A percentile compares a stretch with the other conserved stretches of the same genome.
phyloP scores from a whole-genome alignment of 1,284 basidiomycete genomes.

The Fistulina hepatica region DNA sequence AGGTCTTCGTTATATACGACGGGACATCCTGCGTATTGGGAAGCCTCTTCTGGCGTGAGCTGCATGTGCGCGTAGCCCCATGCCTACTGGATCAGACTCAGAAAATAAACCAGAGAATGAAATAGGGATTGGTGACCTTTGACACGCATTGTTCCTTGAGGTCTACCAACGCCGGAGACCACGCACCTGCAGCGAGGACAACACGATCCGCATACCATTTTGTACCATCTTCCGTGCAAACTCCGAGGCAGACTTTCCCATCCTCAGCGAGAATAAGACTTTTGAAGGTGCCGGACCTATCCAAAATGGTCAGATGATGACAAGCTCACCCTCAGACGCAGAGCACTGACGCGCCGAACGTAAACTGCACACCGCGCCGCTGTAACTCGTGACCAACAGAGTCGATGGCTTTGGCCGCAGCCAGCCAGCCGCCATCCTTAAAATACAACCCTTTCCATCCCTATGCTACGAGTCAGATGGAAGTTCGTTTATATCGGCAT shows the following conservation, averaged over 20 bases:
- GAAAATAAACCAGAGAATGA: not conserved
- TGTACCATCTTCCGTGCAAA: slow-evolving; percentile 10
- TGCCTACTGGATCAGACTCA: not conserved
- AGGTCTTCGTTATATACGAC: slow-evolving; percentile 11
- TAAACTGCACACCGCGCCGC: slow-evolving; percentile 8
- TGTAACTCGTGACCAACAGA: slow-evolving; percentile 6
- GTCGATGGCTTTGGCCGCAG: slow-evolving; percentile 8
- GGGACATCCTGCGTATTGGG: slow-evolving; percentile 6
- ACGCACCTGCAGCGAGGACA: slow-evolving; percentile 12
- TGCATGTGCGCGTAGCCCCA: slow-evolving; percentile 11
- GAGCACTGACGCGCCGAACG: slow-evolving; percentile 9
- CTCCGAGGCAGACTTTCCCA: slow-evolving; percentile 9
- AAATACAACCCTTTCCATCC: slow-evolving; percentile 10
- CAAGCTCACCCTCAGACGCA: not conserved
- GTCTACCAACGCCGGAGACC: slow-evolving; percentile 11
- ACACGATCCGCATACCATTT: slow-evolving; percentile 9
- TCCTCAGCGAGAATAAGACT: slow-evolving; percentile 9
- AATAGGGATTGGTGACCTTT: not conserved
- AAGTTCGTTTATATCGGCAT: not conserved
- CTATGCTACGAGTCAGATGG: not conserved
- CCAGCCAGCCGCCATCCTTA: slow-evolving; percentile 7
- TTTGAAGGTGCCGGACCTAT: slow-evolving; percentile 8
- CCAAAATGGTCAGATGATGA: not conserved
- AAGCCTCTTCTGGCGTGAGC: slow-evolving; percentile 7
- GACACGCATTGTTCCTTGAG: slow-evolving; percentile 11